Conservation (phyloP, 139 green algal species). For the Limnomonas spitsbergensis region DNA sequence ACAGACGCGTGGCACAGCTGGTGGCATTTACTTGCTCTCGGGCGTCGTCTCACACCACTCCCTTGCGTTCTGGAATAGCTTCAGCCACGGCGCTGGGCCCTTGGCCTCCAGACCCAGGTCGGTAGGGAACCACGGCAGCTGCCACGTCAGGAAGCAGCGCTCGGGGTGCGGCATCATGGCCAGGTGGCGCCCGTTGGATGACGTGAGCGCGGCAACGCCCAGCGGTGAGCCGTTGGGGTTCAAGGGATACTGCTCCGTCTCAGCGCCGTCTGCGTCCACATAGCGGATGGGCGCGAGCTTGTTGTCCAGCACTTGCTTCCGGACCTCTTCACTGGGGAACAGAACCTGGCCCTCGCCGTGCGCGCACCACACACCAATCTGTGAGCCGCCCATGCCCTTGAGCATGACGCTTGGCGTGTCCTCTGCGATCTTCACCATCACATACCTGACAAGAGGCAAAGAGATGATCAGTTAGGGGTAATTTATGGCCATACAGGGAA, state of each 20-base stretch:
- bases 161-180: conserved; percentile 99
- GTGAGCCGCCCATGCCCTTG: conserved; percentile 77
- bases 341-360: conserved; percentile 92
- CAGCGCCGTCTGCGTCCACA: conserved; percentile 55
- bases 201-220: conserved; percentile 93
- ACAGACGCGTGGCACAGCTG: no score
- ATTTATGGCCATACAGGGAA: no score
- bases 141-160: conserved; percentile 93
- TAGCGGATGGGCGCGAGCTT: conserved; percentile 86
- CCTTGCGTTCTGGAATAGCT: conserved; percentile 96
- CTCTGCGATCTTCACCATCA: conserved; percentile 70
- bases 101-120: conserved; percentile 56
- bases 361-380: conserved; percentile 91
- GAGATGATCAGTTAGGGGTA: neutral
- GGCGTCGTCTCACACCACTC: conserved; percentile 56
- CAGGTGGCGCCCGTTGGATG: conserved; percentile 88
- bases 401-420: conserved; percentile 84
- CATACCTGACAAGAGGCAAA: conserved; percentile 21
- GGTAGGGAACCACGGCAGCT: conserved; percentile 69
- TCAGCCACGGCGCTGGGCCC: conserved; percentile 88
- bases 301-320: conserved; percentile 52
- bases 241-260: conserved; percentile 89
- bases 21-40: neutral
- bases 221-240: conserved; percentile 95
- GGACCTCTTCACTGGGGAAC: conserved; percentile 82